Evolutionary conservation across 2,329 filamentous ascomycete species (phyloP).

Genomic region (Nemania sp.): DNA sequence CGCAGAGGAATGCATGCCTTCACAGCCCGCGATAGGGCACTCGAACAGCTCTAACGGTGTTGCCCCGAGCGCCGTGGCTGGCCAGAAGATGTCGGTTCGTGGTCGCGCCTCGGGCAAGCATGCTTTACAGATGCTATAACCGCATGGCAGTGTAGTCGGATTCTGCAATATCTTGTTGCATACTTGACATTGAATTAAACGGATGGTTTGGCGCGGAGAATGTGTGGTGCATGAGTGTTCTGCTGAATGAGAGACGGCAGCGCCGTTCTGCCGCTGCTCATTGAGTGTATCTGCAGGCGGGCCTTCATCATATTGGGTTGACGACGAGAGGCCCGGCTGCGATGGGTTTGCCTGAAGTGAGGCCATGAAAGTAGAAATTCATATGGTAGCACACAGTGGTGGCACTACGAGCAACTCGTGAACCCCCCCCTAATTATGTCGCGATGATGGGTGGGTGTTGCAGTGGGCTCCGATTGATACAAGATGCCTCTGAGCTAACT

Average conservation of each 20-base stretch:
- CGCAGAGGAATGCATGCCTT: conserved; percentile 70
- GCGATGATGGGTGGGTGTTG: too few species aligned
- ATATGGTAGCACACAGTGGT: conserved; percentile 5
- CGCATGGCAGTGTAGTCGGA: conserved; percentile 80
- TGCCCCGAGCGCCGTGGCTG: conserved; percentile 66
- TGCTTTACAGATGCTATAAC: conserved; percentile 72
- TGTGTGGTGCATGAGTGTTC: too few species aligned
- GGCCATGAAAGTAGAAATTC: conserved; percentile 35
- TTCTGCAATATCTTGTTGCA: conserved; percentile 70
- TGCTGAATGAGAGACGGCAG: too few species aligned
- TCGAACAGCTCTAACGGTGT: conserved; percentile 69
- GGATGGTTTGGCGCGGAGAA: conserved; percentile 67
- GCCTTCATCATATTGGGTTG: conserved; percentile 27
- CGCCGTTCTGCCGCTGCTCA: conserved; percentile 27
- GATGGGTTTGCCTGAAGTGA: conserved; percentile 30
- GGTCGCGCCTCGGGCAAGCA: conserved; percentile 71
- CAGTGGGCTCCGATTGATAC: too few species aligned
- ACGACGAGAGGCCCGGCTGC: conserved; percentile 27
- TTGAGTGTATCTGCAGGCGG: conserved; percentile 23
- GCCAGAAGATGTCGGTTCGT: conserved; percentile 76
- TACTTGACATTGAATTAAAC: conserved; percentile 74
- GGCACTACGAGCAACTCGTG: not conserved
- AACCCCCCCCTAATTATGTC: too few species aligned
- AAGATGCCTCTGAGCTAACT: too few species aligned
- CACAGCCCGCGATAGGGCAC: conserved; percentile 73